A percentile compares a stretch with the other conserved stretches of the same genome.
Evolutionary conservation across 768 basidiomycete species (phyloP).

Genomic region (Chalciporus sphaerocephalus): DNA sequence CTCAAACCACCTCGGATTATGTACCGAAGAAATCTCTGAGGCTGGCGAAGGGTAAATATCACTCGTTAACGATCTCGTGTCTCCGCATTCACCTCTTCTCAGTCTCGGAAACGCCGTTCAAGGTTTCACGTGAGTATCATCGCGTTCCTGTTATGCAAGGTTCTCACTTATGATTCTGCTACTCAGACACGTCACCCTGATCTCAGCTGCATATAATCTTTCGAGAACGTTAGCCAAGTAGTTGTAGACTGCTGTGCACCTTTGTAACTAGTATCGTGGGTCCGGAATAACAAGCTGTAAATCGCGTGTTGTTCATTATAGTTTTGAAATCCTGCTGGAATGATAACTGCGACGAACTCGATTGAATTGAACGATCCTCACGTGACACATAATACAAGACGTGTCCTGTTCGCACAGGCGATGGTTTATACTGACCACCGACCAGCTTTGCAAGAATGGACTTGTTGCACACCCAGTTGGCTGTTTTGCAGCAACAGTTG

Average conservation of each 20-base stretch:
- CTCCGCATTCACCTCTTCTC: background rate
- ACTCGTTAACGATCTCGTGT: background rate
- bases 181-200: conserved; percentile 72
- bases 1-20: conserved; percentile 83
- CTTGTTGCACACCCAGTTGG: conserved; percentile 54
- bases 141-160: background rate
- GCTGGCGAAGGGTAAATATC: conserved; percentile 71
- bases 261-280: too few species aligned
- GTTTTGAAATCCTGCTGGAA: background rate
- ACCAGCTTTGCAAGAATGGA: conserved; percentile 42
- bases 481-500: conserved; percentile 53
- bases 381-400: conserved; percentile 11
- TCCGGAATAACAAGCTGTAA: background rate
- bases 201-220: conserved; percentile 80
- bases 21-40: conserved; percentile 81
- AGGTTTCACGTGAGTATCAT: conserved; percentile 71
- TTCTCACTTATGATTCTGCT: background rate
- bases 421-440: background rate
- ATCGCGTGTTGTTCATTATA: background rate
- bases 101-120: conserved; percentile 87
- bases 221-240: conserved; percentile 51
- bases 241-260: background rate
- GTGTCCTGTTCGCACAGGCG: conserved; percentile 1
- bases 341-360: too few species aligned
- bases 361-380: background rate